These are phyloP conservation scores for Fraxinus quadrangulata DNA, from an alignment of 257 asterid genomes.

Conservation along the genomic window DNA sequence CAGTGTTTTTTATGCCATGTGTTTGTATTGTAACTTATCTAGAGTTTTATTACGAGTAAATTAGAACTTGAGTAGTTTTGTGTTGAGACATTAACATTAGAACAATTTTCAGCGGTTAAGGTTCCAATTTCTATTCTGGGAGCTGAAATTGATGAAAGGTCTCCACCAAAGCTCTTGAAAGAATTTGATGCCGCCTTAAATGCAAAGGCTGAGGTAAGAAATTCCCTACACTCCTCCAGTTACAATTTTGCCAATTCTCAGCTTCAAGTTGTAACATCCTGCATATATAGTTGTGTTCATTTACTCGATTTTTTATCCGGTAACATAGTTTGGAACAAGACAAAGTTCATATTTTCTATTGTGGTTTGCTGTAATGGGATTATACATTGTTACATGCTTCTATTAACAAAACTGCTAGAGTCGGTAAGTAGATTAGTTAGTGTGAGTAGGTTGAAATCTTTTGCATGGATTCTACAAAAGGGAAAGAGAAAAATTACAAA, in stretches of 20 bases:
- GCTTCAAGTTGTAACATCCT: no score
- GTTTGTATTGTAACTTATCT: neutral
- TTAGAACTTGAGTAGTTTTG: neutral
- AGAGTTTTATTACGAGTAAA: neutral
- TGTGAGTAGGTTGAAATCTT: neutral
- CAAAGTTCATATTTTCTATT: no score
- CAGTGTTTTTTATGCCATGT: neutral
- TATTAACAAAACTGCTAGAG: no score
- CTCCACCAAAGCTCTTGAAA: conserved; percentile 54
- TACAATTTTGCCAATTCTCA: neutral
- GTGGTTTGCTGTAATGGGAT: no score
- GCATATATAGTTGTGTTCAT: neutral
- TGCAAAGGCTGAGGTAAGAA: conserved; percentile 53
- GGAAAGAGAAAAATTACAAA: neutral
- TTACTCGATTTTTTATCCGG: neutral
- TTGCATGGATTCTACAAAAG: neutral
- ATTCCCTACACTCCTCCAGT: neutral
- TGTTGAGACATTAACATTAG: neutral
- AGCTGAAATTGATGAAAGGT: conserved; percentile 50
- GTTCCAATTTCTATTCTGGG: conserved; percentile 60
- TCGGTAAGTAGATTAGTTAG: neutral
- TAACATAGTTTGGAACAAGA: no score
- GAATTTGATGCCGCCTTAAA: conserved; percentile 44
- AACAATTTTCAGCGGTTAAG: conserved; percentile 49
- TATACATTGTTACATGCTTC: no score